Base-by-base conservation (phyloP, 2,329 filamentous ascomycete genomes). In the Orbilia oligospora region DNA sequence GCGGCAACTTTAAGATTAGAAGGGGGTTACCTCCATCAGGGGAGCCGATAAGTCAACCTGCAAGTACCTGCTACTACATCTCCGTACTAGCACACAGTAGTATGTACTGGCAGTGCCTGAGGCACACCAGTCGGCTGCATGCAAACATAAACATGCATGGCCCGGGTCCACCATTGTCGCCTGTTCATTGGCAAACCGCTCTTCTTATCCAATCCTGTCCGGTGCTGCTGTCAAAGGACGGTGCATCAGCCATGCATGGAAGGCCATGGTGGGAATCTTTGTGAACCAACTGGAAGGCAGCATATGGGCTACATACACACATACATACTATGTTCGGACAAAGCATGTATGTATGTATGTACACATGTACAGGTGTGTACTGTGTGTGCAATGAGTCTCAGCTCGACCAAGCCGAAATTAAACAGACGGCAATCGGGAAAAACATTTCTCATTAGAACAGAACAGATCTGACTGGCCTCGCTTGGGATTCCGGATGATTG, bases 1-100 rank as follows among this genome's bases (percentile, higher is more conserved):
- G 66, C 73, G 73, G 73, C 67, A 71, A 77, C 67, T 71, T 76
- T 77, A 77, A 77, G 73, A 77, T 77, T 77, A 71, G 66, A 77
- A 71, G 68, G 73, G 72, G 73, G 49, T 67, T 20, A 66, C 63
- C 51, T 55, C 61, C 46, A 66, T 61, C 70, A 73, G 70, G 70
- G 70, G 70, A 63, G 33, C 70, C 55, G 49, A 55, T 61, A 56
- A 27, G 24, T 55, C 4, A 67, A 30, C 48, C 33, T 22, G 30
- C 30, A 8, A 30, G 64, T 20, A n/a, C n/a, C n/a, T n/a, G n/a
- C n/a, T n/a, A n/a, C n/a, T n/a, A n/a, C n/a, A n/a, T n/a, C n/a
- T n/a, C n/a, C n/a, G n/a, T n/a, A n/a, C n/a, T n/a, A n/a, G n/a
- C n/a, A n/a, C n/a, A n/a, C n/a, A n/a, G n/a, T n/a, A 6, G 56